Evolutionary conservation across 495 filamentous ascomycete species (phyloP).

Genomic region (Aspergillus egyptiacus): DNA sequence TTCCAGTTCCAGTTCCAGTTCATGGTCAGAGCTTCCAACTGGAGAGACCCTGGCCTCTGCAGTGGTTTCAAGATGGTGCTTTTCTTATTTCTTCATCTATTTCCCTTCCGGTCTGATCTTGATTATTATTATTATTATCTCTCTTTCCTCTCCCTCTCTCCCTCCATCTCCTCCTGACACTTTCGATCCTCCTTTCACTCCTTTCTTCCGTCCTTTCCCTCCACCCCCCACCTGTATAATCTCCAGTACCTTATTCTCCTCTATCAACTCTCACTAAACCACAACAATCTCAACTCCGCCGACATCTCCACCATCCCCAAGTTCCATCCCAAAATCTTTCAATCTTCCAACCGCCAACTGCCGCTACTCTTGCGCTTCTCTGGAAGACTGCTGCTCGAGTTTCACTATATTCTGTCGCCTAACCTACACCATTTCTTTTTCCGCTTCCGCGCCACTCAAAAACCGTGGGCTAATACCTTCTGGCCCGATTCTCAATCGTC

Average conservation of each 20-base stretch:
- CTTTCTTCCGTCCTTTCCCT: not conserved
- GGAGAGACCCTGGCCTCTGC: slow-evolving; percentile 26
- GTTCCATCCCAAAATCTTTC: too few relatives aligned
- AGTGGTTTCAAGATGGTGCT: slow-evolving; percentile 25
- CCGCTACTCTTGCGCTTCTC: slow-evolving; percentile 16
- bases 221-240: not conserved
- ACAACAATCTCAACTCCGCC: too few relatives aligned
- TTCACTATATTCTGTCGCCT: slow-evolving; percentile 5
- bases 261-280: too few relatives aligned
- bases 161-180: slow-evolving; percentile 2
- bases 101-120: not conserved
- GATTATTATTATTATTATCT: not conserved
- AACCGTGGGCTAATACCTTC: slow-evolving; percentile 6
- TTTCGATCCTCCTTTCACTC: not conserved
- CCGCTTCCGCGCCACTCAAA: slow-evolving; percentile 1
- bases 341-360: not conserved
- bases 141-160: not conserved
- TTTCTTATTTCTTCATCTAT: slow-evolving; percentile 12
- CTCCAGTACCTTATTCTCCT: not conserved
- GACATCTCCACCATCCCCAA: too few relatives aligned
- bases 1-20: too few relatives aligned
- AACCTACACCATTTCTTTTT: slow-evolving; percentile 15
- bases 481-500: slow-evolving; percentile 29
- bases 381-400: slow-evolving; percentile 21
- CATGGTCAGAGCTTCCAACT: slow-evolving; percentile 25